Base-by-base conservation (phyloP, 78 protist genomes). In the Dictyostelium discoideum region DNA sequence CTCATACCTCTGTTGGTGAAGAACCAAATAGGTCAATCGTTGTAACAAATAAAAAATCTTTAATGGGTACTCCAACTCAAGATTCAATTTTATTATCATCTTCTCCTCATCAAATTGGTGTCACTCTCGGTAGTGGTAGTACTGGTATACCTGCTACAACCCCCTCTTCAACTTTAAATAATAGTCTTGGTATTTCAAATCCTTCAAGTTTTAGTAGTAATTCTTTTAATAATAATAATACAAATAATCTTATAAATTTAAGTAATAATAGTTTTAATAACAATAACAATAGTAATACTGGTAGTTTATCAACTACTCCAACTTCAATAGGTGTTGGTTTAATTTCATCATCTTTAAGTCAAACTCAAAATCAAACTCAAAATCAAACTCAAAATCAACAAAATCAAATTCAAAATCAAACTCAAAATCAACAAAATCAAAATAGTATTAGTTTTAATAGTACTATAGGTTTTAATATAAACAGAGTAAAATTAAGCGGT, bases 1-100 rank as follows among this genome's bases (percentile, higher is more conserved):
- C 83, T 13, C 96, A 93, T 11, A 83, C 92, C 2, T 93, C 96
- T n/a, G 88, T 84, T 8, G 96, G 96, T 13, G 96, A 92, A 26
- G 95, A 90, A 26, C 88, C 95, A 20, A 90, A 81, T 48, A 86
- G 95, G 50, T 81, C 95, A 3, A 90, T 90, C 3, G 65, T 90
- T 42, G 76, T 90, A 20, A 82, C 87, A 14, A 90, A 90, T 26
- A 90, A 90, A 72, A 72, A 24, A 24, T 16, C 46, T 72, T n/a
- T 50, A 20, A 57, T 48, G 50, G 84, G 74, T 22, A 84, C 87
- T 7, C 87, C 87, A 60, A 84, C 48, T 39, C 65, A 82, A 26
- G 50, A 54, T 13, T 63, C 87, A 29, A 14, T 60, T 2, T 11
- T 84, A 8, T 29, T 82, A 16, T 60, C 78, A 39, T 32, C 76